A percentile compares a stretch with the other conserved stretches of the same genome.
Evolutionary conservation across 2,329 filamentous ascomycete species (phyloP).

Genomic region (Ustilaginoidea virens): DNA sequence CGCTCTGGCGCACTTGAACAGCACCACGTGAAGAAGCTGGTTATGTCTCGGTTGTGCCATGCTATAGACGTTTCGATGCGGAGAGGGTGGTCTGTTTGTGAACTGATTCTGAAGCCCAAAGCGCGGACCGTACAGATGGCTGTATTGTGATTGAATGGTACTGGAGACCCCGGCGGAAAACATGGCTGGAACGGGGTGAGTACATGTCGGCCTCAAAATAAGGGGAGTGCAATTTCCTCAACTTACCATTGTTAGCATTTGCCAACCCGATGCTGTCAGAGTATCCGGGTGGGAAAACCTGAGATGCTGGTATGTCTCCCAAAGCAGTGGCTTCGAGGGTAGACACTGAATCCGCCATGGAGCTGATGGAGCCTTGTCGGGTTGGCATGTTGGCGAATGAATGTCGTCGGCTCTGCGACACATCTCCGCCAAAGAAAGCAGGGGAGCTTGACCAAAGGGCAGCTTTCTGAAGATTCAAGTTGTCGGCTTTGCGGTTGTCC

Average conservation of each 20-base stretch:
- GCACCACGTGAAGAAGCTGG: slow-evolving; percentile 71
- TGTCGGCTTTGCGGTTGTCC: slow-evolving; percentile 48
- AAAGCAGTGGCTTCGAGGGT: slow-evolving; percentile 29
- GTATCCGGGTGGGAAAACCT: slow-evolving; percentile 27
- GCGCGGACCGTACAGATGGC: slow-evolving; percentile 28
- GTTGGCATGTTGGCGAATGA: slow-evolving; percentile 60
- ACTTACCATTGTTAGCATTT: slow-evolving; percentile 25
- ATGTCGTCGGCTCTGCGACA: slow-evolving; percentile 61
- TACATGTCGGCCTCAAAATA: slow-evolving; percentile 1
- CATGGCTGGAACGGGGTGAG: slow-evolving; percentile 12
- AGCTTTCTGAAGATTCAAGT: slow-evolving; percentile 41
- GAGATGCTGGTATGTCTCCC: slow-evolving; percentile 23
- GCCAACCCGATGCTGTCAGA: slow-evolving; percentile 22
- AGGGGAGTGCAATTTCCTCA: neutral
- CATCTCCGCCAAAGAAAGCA: slow-evolving; percentile 48
- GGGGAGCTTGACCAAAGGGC: slow-evolving; percentile 57
- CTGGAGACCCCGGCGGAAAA: slow-evolving; percentile 12
- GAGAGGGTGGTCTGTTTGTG: slow-evolving; percentile 32
- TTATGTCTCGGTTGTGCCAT: slow-evolving; percentile 47
- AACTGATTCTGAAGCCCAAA: slow-evolving; percentile 24
- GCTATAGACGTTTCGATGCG: slow-evolving; percentile 45
- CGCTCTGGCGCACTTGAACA: slow-evolving; percentile 90
- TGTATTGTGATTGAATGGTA: slow-evolving; percentile 14
- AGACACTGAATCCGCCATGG: slow-evolving; percentile 35
- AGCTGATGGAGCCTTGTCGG: slow-evolving; percentile 47